Evolutionary conservation across 116 monocot genomes (phyloP).

Genomic region (Phalaenopsis hybrid): DNA sequence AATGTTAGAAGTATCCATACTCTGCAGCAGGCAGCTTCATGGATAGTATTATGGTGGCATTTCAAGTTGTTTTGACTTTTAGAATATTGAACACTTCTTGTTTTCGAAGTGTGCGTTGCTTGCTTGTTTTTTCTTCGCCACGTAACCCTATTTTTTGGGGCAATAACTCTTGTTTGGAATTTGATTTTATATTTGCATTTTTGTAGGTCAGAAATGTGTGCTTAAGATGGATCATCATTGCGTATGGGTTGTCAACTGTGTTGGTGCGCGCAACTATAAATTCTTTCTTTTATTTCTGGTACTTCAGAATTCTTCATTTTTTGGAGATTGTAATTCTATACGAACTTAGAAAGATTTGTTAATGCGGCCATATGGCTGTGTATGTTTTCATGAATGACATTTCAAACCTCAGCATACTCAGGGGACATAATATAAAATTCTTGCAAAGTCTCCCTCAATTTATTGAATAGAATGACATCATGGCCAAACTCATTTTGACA

Average conservation of each 20-base stretch:
- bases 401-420: background rate
- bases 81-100: background rate
- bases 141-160: background rate
- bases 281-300: conserved; percentile 93
- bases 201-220: conserved; percentile 75
- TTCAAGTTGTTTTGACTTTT: background rate
- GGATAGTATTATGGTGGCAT: background rate
- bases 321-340: background rate
- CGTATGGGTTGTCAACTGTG: conserved; percentile 91
- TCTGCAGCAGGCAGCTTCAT: background rate
- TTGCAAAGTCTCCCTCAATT: background rate
- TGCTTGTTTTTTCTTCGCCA: background rate
- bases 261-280: conserved; percentile 86
- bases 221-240: conserved; percentile 97
- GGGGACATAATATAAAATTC: background rate
- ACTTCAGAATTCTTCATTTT: background rate
- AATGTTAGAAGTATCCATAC: background rate
- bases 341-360: background rate
- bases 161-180: background rate
- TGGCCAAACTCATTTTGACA: background rate
- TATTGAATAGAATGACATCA: background rate
- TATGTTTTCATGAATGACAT: background rate
- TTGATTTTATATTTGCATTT: background rate
- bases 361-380: background rate
- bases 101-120: too few relatives aligned